Evolutionary conservation across 2,329 filamentous ascomycete genomes (phyloP), one percentile per base, ranked within the genome.

Genomic region (Berkeleyomyces rouxiae): DNA sequence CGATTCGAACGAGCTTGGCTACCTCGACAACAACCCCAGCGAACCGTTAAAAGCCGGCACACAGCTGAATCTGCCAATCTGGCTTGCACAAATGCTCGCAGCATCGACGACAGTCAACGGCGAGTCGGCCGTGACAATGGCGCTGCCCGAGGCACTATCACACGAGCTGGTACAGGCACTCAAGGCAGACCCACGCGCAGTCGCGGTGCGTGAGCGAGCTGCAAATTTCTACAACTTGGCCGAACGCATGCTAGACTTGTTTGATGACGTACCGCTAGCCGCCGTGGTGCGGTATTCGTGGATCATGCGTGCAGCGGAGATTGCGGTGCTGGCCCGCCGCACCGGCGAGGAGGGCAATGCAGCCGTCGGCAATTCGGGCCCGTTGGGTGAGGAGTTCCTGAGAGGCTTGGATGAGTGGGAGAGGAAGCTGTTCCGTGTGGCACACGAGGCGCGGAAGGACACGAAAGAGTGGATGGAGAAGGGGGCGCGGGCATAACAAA

Each of bases 11-110:
- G 85, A 88, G 63, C 82, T 97, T 55, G 91, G 91, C 67, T 90
- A 95, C 72, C 80, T 99, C 65, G 90, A 95, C 74, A 90, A 90
- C 70, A 92, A 89, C 70, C 81, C 87, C 33, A 71, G 74, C 2
- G 75, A 79, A 40, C 74, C 87, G 71, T 85, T 97, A 69, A 93
- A 92, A 72, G 75, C 85, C 62, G 88, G 88, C 65, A 92, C 90
- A 0, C 84, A 85, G 51, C 79, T 97, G 57, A 82, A 87, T 66
- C 83, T 97, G 0, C 93, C 93, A 1, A 80, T 97, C 67, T 99
- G 93, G 93, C 84, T 99, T 10, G 90, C 87, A 67, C 89, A 96
- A 73, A 92, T 96, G 82, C 87, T 99, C 61, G 88, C 89, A 39
- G 81, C 95, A 53, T 84, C 82, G 66, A 79, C 78, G 37, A 73